Evolutionary conservation across 495 filamentous ascomycete genomes (phyloP).

Genomic region (Articulospora tetracladia): DNA sequence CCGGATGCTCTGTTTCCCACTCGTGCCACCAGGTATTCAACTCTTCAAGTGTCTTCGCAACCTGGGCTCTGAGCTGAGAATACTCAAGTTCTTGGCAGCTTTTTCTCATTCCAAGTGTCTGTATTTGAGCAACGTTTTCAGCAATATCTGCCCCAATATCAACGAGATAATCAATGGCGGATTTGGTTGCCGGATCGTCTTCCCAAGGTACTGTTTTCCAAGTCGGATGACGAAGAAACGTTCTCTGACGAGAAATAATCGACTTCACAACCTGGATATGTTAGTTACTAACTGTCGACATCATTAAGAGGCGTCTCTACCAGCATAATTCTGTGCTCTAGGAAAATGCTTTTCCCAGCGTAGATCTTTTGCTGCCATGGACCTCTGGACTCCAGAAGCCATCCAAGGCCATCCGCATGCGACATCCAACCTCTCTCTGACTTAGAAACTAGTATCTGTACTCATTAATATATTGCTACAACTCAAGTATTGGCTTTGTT

Average conservation of each 20-base stretch:
- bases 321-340: slow-evolving; percentile 6
- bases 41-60: not conserved
- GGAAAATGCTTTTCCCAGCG: not conserved
- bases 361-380: not conserved
- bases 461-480: not conserved
- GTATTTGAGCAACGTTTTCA: not conserved
- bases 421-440: not conserved
- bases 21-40: slow-evolving; percentile 4
- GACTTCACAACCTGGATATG: slow-evolving; percentile 1
- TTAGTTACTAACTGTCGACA: not conserved
- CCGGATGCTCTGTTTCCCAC: not conserved
- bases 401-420: slow-evolving; percentile 1
- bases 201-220: slow-evolving; percentile 9
- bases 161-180: slow-evolving; percentile 4
- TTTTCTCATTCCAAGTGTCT: not conserved
- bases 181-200: slow-evolving; percentile 3
- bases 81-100: not conserved
- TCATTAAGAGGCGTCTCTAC: not conserved
- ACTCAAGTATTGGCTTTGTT: not conserved
- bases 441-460: not conserved
- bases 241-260: slow-evolving; percentile 1
- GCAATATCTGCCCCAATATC: slow-evolving; percentile 5
- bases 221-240: not conserved
- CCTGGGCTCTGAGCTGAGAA: not conserved
- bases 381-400: not conserved